Percentiles rank a stretch among this genome's conserved stretches.
phyloP scores from a whole-genome alignment of 108 stramenopile species.

The Discostella stelligeroides region DNA sequence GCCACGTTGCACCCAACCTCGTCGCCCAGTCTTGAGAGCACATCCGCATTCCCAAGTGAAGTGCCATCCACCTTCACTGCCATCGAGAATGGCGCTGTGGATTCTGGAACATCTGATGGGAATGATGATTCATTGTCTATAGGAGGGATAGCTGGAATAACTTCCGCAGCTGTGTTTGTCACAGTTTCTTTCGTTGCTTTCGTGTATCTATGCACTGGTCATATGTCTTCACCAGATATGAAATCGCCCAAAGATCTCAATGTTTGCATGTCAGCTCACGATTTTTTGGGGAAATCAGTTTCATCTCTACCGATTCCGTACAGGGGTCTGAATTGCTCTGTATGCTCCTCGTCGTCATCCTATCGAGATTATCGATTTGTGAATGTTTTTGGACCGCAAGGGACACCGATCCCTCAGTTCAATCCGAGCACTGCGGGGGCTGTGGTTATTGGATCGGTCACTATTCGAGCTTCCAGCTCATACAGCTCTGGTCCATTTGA shows the following conservation, averaged over 20 bases:
- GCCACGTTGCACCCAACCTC: not conserved
- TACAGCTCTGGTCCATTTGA: slow-evolving; percentile 28
- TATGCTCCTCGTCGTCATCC: slow-evolving; percentile 33
- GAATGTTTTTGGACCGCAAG: slow-evolving; percentile 21
- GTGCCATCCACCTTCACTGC: slow-evolving; percentile 3
- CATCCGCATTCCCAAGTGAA: not conserved
- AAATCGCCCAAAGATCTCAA: slow-evolving; percentile 17
- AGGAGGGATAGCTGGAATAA: not conserved
- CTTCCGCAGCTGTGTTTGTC: slow-evolving; percentile 6
- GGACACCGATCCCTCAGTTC: slow-evolving; percentile 38
- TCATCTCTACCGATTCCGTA: slow-evolving; percentile 12
- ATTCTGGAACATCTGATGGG: not conserved
- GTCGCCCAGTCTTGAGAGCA: not conserved
- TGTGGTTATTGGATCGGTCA: slow-evolving; percentile 43
- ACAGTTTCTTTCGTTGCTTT: slow-evolving; percentile 5
- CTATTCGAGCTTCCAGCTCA: slow-evolving; percentile 42
- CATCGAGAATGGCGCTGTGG: not conserved
- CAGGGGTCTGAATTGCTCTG: slow-evolving; percentile 23
- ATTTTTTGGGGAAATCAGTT: not conserved
- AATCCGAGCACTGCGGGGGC: slow-evolving; percentile 32
- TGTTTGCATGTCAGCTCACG: slow-evolving; percentile 5
- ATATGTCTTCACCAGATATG: not conserved
- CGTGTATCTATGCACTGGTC: not conserved
- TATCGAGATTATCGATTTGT: slow-evolving; percentile 41
- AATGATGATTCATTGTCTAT: not conserved